phyloP scores from a whole-genome alignment of 768 basidiomycete genomes.

The Cubamyces sp. region DNA sequence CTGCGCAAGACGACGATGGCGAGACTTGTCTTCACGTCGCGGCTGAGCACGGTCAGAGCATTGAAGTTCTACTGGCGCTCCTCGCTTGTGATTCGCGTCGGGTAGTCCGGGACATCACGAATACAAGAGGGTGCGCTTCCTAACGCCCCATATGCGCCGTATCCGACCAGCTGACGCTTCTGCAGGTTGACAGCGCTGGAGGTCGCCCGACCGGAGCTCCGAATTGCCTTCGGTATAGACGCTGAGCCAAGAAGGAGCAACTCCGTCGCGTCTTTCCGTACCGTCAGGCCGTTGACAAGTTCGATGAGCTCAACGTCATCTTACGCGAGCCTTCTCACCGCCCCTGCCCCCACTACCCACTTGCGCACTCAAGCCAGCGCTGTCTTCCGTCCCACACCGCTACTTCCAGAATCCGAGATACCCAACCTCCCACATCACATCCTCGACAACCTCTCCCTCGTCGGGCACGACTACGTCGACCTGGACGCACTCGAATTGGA shows the following conservation, averaged over 20 bases:
- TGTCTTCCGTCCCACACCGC: conserved; percentile 5
- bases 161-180: neutral
- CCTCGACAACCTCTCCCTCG: conserved; percentile 56
- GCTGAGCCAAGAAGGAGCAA: conserved; percentile 49
- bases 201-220: conserved; percentile 69
- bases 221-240: conserved; percentile 60
- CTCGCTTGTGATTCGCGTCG: conserved; percentile 66
- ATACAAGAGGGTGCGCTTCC: conserved; percentile 66
- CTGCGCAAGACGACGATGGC: conserved; percentile 64
- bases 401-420: conserved; percentile 46
- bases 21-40: conserved; percentile 84
- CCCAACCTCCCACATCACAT: conserved; percentile 46
- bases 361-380: neutral
- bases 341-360: neutral
- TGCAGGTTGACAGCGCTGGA: conserved; percentile 66
- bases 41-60: conserved; percentile 71
- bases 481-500: conserved; percentile 41
- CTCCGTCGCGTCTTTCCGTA: conserved; percentile 59
- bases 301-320: conserved; percentile 36
- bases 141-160: neutral
- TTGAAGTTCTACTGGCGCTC: conserved; percentile 64
- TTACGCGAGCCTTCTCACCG: conserved; percentile 12
- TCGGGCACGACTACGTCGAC: conserved; percentile 42
- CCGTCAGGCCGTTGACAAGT: conserved; percentile 50
- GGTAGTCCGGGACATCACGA: conserved; percentile 60